Percentiles rank a stretch among this genome's conserved stretches.
Evolutionary conservation across 73 alveolate species (phyloP).

Genomic region (Urostyla sp.): DNA sequence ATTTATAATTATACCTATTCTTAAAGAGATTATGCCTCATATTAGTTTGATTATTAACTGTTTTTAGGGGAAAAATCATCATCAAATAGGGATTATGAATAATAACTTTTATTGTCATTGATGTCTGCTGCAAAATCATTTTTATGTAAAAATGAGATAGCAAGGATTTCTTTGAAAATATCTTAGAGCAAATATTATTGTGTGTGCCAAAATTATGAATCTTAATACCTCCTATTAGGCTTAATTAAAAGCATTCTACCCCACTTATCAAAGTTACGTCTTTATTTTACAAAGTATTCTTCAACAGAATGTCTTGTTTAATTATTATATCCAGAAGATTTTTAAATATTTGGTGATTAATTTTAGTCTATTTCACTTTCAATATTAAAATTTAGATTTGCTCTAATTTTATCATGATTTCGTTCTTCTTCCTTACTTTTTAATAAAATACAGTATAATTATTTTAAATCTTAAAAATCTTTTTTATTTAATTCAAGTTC

Average conservation of each 20-base stretch:
- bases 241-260: conserved; percentile 46
- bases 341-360: not conserved
- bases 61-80: too few species aligned
- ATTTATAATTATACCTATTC: too few species aligned
- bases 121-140: too few species aligned
- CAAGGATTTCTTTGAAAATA: conserved; percentile 33
- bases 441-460: not conserved
- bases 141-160: too few species aligned
- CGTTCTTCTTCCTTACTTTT: not conserved
- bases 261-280: conserved; percentile 39
- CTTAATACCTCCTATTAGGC: conserved; percentile 50
- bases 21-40: too few species aligned
- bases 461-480: conserved; percentile 35
- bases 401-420: not conserved
- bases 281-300: conserved; percentile 44
- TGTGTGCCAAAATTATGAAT: conserved; percentile 37
- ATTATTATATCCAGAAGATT: not conserved
- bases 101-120: too few species aligned
- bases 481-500: conserved; percentile 24
- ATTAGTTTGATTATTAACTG: too few species aligned
- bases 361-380: not conserved
- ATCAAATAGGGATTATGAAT: too few species aligned
- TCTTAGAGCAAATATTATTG: conserved; percentile 38
- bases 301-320: not conserved
- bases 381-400: not conserved